phyloP scores from a whole-genome alignment of 495 filamentous ascomycete species.

The Parachaetomium inaequale region DNA sequence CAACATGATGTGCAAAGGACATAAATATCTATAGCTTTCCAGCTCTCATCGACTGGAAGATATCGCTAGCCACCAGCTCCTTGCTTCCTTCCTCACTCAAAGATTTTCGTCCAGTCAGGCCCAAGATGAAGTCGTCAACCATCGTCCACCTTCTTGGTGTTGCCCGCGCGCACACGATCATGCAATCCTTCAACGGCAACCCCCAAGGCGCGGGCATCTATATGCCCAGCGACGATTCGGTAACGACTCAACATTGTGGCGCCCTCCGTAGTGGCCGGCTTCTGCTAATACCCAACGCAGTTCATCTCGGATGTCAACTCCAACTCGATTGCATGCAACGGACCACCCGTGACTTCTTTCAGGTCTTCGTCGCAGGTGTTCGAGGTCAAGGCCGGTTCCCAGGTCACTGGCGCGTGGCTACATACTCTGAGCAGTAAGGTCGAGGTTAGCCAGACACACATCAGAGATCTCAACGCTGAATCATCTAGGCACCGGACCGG shows the following conservation, averaged over 20 bases:
- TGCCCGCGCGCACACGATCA: neutral
- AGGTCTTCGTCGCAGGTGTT: neutral
- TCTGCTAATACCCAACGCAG: neutral
- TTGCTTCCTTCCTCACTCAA: neutral
- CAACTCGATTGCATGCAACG: neutral
- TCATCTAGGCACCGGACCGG: neutral
- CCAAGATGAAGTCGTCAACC: neutral
- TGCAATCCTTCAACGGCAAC: neutral
- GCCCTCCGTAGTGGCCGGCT: neutral
- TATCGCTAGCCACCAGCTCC: neutral
- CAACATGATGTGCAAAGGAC: neutral
- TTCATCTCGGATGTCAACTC: neutral
- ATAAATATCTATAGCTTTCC: neutral
- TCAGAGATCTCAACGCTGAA: neutral
- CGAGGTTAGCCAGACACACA: neutral
- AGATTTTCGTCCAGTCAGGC: neutral
- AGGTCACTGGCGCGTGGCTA: conserved; percentile 1
- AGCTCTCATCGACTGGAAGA: neutral
- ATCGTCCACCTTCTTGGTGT: neutral
- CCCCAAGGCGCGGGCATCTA: neutral
- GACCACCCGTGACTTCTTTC: neutral
- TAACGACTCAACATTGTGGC: neutral
- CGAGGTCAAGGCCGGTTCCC: neutral
- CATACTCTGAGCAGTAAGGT: neutral
- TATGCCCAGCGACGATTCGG: neutral